These are phyloP conservation scores for Scheffersomyces segobiensis DNA, from an alignment of 1,139 yeast species.

Conservation along the genomic window DNA sequence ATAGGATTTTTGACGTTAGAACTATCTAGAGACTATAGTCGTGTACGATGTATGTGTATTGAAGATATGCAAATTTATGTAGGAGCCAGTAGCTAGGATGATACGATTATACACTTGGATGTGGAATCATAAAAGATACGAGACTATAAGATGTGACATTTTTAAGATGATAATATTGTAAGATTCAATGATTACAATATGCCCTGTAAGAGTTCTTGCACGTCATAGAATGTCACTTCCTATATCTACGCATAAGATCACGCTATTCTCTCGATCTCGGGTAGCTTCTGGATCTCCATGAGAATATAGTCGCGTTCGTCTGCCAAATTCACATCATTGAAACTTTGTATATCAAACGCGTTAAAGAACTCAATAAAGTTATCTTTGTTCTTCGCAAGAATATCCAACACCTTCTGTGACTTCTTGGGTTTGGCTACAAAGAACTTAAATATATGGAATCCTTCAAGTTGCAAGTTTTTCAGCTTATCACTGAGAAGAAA, in stretches of 20 bases:
- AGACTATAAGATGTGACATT: neutral
- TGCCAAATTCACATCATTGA: slow-evolving; percentile 65
- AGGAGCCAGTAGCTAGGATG: neutral
- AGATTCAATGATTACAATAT: neutral
- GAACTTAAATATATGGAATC: slow-evolving; percentile 89
- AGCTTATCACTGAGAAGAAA: slow-evolving; percentile 83
- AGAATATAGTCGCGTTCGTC: slow-evolving; percentile 84
- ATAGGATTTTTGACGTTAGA: slow-evolving; percentile 1
- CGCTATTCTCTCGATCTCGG: slow-evolving; percentile 23
- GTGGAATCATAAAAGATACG: neutral
- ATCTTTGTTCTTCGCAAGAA: slow-evolving; percentile 77
- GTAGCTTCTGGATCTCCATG: slow-evolving; percentile 70
- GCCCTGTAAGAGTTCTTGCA: neutral
- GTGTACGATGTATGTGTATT: neutral
- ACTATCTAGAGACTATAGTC: neutral
- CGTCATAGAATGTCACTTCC: neutral
- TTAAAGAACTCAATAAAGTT: slow-evolving; percentile 71
- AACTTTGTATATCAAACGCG: slow-evolving; percentile 61
- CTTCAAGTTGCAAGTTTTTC: slow-evolving; percentile 84
- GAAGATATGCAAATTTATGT: neutral
- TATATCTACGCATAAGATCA: neutral
- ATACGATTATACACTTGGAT: neutral
- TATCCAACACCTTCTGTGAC: slow-evolving; percentile 75
- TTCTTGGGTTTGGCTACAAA: slow-evolving; percentile 95
- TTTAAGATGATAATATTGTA: too few relatives aligned